phyloP scores from a whole-genome alignment of 805 yeast genomes.

The Nakazawaea populi region DNA sequence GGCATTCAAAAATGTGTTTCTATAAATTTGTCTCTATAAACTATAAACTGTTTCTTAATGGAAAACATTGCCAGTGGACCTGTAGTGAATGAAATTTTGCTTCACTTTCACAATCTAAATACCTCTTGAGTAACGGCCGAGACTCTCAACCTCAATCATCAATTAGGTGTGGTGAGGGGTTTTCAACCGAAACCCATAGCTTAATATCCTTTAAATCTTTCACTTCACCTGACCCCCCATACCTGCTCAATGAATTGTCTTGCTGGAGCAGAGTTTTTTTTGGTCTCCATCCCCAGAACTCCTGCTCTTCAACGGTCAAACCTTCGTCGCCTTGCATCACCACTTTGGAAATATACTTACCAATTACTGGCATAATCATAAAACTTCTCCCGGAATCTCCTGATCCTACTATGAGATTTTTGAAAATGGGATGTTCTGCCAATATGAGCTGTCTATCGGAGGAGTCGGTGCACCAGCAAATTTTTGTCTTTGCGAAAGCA shows the following conservation, averaged over 20 bases:
- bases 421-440: slow-evolving; percentile 16
- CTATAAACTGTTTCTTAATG: too few species aligned
- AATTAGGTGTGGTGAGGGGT: slow-evolving; percentile 13
- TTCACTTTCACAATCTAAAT: too few species aligned
- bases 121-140: too few species aligned
- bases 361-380: slow-evolving; percentile 21
- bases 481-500: slow-evolving; percentile 15
- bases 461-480: slow-evolving; percentile 24
- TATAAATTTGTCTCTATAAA: too few species aligned
- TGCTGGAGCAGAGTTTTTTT: slow-evolving; percentile 8
- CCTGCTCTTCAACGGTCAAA: slow-evolving; percentile 12
- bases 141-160: neutral
- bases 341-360: slow-evolving; percentile 16
- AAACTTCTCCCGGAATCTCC: slow-evolving; percentile 23
- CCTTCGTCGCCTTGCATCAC: slow-evolving; percentile 14
- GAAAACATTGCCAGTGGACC: too few species aligned
- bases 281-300: slow-evolving; percentile 16
- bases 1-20: neutral
- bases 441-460: slow-evolving; percentile 19
- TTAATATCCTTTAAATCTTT: slow-evolving; percentile 21
- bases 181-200: slow-evolving; percentile 19
- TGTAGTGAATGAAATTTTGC: too few species aligned
- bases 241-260: slow-evolving; percentile 20
- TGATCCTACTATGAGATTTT: slow-evolving; percentile 15
- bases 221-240: slow-evolving; percentile 24